Evolutionary conservation across 2,329 filamentous ascomycete species (phyloP).

Genomic region (Aspergillus ruber): DNA sequence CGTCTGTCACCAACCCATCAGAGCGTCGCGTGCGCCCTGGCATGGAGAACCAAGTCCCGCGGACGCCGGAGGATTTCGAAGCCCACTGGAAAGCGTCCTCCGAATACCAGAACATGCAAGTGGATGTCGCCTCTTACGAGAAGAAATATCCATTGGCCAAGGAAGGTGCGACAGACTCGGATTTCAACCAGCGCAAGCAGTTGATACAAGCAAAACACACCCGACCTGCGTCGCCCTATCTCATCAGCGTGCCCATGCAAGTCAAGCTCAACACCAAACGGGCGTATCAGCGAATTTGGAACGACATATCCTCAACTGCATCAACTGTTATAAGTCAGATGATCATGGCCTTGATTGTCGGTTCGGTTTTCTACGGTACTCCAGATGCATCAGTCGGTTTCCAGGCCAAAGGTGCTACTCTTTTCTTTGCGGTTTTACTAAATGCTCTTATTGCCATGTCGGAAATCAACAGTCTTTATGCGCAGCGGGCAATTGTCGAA

Average conservation of each 20-base stretch:
- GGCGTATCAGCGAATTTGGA: conserved; percentile 67
- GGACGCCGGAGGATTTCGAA: conserved; percentile 63
- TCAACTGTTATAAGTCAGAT: conserved; percentile 60
- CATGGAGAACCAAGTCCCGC: conserved; percentile 56
- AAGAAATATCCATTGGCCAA: neutral
- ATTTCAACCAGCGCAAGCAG: conserved; percentile 29
- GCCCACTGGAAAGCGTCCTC: conserved; percentile 48
- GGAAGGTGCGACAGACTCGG: conserved; percentile 21
- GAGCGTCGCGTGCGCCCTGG: conserved; percentile 52
- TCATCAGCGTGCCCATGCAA: conserved; percentile 66
- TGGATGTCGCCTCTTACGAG: conserved; percentile 23
- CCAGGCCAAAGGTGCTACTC: conserved; percentile 65
- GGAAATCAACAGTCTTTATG: conserved; percentile 37
- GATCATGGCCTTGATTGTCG: conserved; percentile 67
- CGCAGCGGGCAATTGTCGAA: conserved; percentile 19
- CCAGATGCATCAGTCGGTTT: conserved; percentile 59
- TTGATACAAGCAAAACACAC: conserved; percentile 33
- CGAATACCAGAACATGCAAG: conserved; percentile 34
- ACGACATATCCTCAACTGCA: conserved; percentile 66
- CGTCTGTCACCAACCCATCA: conserved; percentile 56
- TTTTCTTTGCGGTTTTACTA: conserved; percentile 82
- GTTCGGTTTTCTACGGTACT: conserved; percentile 74
- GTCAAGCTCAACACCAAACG: conserved; percentile 71
- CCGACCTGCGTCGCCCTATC: conserved; percentile 69
- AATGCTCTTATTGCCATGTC: conserved; percentile 61